These are phyloP conservation scores for Pichiaceae sp. DNA, from an alignment of 1,139 yeast genomes.

Conservation along the genomic window DNA sequence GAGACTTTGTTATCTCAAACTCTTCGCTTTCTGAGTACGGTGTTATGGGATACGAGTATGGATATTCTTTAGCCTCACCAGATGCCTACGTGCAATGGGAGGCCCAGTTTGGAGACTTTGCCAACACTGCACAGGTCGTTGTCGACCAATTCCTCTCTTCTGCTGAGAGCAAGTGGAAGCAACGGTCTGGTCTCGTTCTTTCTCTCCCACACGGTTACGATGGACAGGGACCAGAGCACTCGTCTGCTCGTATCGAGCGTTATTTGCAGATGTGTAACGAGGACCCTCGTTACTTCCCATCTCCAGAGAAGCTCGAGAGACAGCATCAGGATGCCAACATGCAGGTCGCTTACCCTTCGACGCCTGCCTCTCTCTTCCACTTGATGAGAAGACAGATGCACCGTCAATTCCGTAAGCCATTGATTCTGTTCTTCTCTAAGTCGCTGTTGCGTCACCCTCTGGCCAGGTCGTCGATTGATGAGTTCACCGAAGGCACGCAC, in stretches of 20 bases:
- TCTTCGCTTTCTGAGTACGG: conserved; percentile 99
- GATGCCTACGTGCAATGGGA: conserved; percentile 98
- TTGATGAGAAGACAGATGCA: conserved; percentile 98
- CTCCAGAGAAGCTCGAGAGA: conserved; percentile 79
- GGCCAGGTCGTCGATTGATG: conserved; percentile 77
- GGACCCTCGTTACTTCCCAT: conserved; percentile 91
- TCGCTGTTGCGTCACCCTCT: conserved; percentile 94
- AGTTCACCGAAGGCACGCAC: conserved; percentile 85
- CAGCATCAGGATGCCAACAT: conserved; percentile 98
- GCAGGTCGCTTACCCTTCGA: conserved; percentile 97
- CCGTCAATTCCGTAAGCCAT: conserved; percentile 97
- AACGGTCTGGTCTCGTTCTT: conserved; percentile 92
- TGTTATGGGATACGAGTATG: conserved; percentile 98
- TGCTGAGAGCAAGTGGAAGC: conserved; percentile 98
- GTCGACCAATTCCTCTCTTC: conserved; percentile 95
- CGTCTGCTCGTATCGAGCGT: conserved; percentile 96
- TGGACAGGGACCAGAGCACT: conserved; percentile 99
- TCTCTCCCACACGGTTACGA: conserved; percentile 99
- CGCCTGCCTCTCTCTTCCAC: conserved; percentile 97
- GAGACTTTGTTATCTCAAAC: conserved; percentile 81
- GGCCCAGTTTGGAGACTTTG: conserved; percentile 99
- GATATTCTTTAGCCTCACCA: conserved; percentile 95
- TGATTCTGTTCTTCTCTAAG: conserved; percentile 84
- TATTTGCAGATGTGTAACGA: conserved; percentile 94
- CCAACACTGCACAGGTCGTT: conserved; percentile 97